phyloP scores from a whole-genome alignment of 768 basidiomycete species.

The Inosperma sp. region DNA sequence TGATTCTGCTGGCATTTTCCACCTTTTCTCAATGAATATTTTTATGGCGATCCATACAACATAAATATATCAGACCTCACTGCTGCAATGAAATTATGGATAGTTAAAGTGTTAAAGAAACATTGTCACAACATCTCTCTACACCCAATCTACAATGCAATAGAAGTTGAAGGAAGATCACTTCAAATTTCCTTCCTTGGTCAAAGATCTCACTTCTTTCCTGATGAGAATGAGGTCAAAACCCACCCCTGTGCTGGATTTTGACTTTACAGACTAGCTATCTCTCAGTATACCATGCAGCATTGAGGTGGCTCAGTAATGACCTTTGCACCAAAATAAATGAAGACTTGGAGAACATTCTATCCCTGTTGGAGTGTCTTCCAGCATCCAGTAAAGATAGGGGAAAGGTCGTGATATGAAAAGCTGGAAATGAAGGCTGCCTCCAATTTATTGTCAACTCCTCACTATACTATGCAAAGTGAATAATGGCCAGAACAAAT shows the following conservation, averaged over 20 bases:
- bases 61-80: neutral
- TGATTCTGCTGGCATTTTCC: neutral
- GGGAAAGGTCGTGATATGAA: neutral
- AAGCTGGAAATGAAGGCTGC: neutral
- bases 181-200: neutral
- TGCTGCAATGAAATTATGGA: neutral
- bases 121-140: neutral
- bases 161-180: neutral
- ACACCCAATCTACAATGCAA: neutral
- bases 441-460: neutral
- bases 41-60: neutral
- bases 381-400: neutral
- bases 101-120: neutral
- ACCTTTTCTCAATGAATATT: neutral
- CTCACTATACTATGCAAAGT: neutral
- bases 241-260: neutral
- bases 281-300: neutral
- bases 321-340: neutral
- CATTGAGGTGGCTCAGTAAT: neutral
- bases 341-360: neutral
- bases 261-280: neutral
- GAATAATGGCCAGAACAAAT: neutral
- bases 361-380: neutral
- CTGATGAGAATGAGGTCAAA: neutral
- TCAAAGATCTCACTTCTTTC: neutral